Percentiles rank a stretch among this genome's conserved stretches.
These are phyloP conservation scores for Skeletonema tropicum DNA, from an alignment of 108 stramenopile species.

Conservation along the genomic window DNA sequence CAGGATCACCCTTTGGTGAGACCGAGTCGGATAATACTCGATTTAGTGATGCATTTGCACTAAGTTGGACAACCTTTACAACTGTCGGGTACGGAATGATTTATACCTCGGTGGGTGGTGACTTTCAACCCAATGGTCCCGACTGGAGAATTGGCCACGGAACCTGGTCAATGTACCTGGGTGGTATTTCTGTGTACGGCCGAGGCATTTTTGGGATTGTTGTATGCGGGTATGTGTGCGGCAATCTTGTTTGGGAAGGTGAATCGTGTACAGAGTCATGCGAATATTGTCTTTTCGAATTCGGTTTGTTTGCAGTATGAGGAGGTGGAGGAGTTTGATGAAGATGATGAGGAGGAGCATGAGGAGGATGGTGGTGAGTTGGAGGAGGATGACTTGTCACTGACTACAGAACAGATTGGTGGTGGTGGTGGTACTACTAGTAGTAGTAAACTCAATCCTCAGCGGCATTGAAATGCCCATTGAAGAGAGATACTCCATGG, in stretches of 20 bases:
- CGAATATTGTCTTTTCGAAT: slow-evolving; percentile 68
- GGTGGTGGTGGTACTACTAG: too few species aligned
- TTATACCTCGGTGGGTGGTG: slow-evolving; percentile 58
- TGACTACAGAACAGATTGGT: too few species aligned
- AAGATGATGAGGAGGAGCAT: slow-evolving; percentile 17
- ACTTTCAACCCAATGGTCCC: slow-evolving; percentile 32
- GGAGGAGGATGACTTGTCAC: not conserved
- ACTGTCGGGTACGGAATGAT: slow-evolving; percentile 77
- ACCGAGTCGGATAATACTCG: slow-evolving; percentile 3
- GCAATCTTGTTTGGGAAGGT: slow-evolving; percentile 86
- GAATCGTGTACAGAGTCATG: slow-evolving; percentile 69
- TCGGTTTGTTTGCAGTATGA: slow-evolving; percentile 75
- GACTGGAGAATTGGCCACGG: not conserved
- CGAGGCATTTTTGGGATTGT: slow-evolving; percentile 75
- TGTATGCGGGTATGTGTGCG: slow-evolving; percentile 81
- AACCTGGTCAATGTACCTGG: slow-evolving; percentile 51
- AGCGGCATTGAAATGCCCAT: not conserved
- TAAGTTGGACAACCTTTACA: slow-evolving; percentile 82
- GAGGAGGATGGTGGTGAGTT: not conserved
- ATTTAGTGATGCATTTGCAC: slow-evolving; percentile 69
- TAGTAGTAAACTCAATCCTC: not conserved
- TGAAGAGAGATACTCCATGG: not conserved
- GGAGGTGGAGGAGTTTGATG: slow-evolving; percentile 38
- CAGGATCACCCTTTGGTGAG: slow-evolving; percentile 25
- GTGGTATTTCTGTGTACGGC: slow-evolving; percentile 70